These are phyloP conservation scores for Tolypocladium amazonense DNA, from an alignment of 2,329 filamentous ascomycete species.

Conservation along the genomic window DNA sequence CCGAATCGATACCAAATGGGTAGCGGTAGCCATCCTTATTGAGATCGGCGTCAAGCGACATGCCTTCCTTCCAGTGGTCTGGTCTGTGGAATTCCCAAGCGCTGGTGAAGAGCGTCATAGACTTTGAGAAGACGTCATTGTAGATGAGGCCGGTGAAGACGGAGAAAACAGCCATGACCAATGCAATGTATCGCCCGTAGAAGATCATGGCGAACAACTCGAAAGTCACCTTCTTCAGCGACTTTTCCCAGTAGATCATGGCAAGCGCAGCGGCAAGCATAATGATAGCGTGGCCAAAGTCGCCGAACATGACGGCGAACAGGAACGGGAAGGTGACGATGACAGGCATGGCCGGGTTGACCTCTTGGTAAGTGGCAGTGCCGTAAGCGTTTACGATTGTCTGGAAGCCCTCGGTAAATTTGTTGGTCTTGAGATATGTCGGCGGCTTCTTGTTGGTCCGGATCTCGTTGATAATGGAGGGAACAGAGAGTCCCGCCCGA, in stretches of 20 bases:
- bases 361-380: slow-evolving; percentile 92
- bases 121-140: slow-evolving; percentile 94
- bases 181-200: slow-evolving; percentile 95
- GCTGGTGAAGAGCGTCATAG: slow-evolving; percentile 77
- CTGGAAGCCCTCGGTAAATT: slow-evolving; percentile 96
- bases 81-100: slow-evolving; percentile 76
- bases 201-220: slow-evolving; percentile 98
- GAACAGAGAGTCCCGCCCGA: slow-evolving; percentile 87
- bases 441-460: slow-evolving; percentile 94
- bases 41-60: slow-evolving; percentile 55
- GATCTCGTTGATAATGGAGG: slow-evolving; percentile 97
- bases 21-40: slow-evolving; percentile 68
- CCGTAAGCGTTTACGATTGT: slow-evolving; percentile 99
- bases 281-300: slow-evolving; percentile 85
- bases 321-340: slow-evolving; percentile 99
- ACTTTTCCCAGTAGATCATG: slow-evolving; percentile 96
- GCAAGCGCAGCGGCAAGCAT: slow-evolving; percentile 75
- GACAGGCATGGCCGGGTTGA: slow-evolving; percentile 90
- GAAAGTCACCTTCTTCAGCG: slow-evolving; percentile 81
- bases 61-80: slow-evolving; percentile 52
- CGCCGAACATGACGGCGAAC: slow-evolving; percentile 99
- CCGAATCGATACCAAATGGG: slow-evolving; percentile 91
- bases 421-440: slow-evolving; percentile 96
- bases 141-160: slow-evolving; percentile 96
- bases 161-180: slow-evolving; percentile 96